Evolutionary conservation across 805 yeast species (phyloP), one percentile per base, ranked within the genome.

Genomic region (Saturnispora quitensis): DNA sequence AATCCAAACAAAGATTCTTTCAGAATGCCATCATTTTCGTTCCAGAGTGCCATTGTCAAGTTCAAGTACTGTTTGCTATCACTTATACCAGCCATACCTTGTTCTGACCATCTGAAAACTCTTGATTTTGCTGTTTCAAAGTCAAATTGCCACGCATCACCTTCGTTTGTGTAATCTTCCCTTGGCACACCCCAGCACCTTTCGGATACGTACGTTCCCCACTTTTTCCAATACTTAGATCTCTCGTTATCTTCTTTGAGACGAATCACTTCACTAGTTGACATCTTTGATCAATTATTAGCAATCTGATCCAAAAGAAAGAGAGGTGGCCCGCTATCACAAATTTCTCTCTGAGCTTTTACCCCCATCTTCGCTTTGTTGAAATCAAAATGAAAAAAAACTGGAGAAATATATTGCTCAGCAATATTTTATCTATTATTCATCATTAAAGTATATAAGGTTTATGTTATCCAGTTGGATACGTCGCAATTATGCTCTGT

Each of bases 91-190:
- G 91, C 95, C 58, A 89, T 71, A 2, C 97, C 97, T 65, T 89
- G 97, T 66, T 90, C 97, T 42, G 96, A 96, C 97, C 97, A 89
- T 43, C 97, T 74, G 65, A 86, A 89, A 13, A 87, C 80, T 57
- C 97, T 73, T 22, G 89, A 78, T 54, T 81, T 74, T 2, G 95
- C 84, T 55, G 87, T 89, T 54, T 87, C 95, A 65, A 88, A 89
- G 7, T 95, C 87, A 68, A 89, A 89, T 38, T 80, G 75, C 97
- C 97, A 89, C 3, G 96, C 96, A 59, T 89, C 89, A 43, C 97
- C 97, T 58, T 81, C 77, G 48, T 68, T 73, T 0, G 95, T 85
- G 67, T 89, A 89, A 64, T 89, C 97, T 68, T 89, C 97, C 54
- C 97, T 73, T 5, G 86, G 91, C 1, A 88, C 79, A 33, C 86